Conservation (phyloP, 2,329 filamentous ascomycete genomes). For the Anisogramma anomala region DNA sequence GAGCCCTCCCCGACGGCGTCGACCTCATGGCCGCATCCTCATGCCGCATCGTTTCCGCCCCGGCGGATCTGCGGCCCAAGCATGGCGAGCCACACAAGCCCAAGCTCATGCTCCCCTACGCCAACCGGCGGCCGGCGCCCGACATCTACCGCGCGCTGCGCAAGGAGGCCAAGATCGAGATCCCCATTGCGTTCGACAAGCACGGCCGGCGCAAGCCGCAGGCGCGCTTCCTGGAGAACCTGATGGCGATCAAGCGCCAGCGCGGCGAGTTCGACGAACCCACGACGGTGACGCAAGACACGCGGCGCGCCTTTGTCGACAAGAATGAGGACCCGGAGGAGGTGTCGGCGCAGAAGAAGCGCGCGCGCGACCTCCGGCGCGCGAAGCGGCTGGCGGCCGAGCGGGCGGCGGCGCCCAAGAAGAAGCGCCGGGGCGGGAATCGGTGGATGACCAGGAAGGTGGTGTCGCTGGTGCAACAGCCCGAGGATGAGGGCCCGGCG, state of each 20-base stretch:
- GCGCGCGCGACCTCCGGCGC: constrained; percentile 18
- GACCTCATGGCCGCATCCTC: constrained; percentile 63
- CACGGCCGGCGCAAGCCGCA: constrained; percentile 37
- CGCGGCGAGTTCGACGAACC: constrained; percentile 56
- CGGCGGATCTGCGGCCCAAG: constrained; percentile 45
- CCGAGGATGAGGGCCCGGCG: not conserved
- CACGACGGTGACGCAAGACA: constrained; percentile 42
- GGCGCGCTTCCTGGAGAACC: constrained; percentile 50
- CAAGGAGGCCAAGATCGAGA: constrained; percentile 30
- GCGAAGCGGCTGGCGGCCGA: constrained; percentile 15
- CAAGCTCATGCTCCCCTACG: constrained; percentile 18
- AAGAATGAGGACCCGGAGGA: constrained; percentile 31
- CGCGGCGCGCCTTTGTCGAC: constrained; percentile 24
- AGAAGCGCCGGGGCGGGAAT: constrained; percentile 4
- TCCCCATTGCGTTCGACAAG: constrained; percentile 35
- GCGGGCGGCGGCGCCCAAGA: constrained; percentile 8
- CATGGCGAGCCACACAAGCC: constrained; percentile 15
- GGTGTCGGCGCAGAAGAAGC: constrained; percentile 24
- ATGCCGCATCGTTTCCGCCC: constrained; percentile 56
- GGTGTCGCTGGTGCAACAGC: constrained; percentile 8
- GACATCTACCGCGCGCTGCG: constrained; percentile 22
- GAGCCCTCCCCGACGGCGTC: constrained; percentile 45
- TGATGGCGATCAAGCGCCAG: constrained; percentile 53
- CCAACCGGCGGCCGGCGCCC: constrained; percentile 23
- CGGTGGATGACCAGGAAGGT: constrained; percentile 6